Base-by-base conservation (phyloP, 2,329 filamentous ascomycete genomes). In the Thielaviopsis ethacetica region DNA sequence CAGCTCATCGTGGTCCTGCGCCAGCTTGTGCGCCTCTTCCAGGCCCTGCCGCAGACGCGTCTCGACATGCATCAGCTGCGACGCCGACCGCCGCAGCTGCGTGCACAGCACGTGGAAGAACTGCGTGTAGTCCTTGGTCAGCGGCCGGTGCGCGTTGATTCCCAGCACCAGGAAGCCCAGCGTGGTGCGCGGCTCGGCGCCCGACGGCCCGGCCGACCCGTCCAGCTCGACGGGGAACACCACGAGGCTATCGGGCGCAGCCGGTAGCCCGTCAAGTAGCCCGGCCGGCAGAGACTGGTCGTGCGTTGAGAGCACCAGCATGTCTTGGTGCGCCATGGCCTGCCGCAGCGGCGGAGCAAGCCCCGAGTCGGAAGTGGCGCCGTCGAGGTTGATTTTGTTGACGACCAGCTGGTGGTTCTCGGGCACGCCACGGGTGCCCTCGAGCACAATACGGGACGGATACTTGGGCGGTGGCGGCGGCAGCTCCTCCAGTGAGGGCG, bases 1-100 rank as follows among this genome's bases (percentile, higher is more conserved):
- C 15, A 93, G 75, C 67, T 91, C 85, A 10, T 56, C 56, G 55
- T 58, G 49, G 17, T 49, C 53, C 67, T 88, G 79, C 0, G 85
- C 88, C 3, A 93, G 76, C 65, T 89, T 84, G 63, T 88, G 85
- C 85, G 62, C 86, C 67, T 93, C 88, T 64, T 91, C 87, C 67
- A 91, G 87, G 60, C 91, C 91, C 1, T 93, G 70, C 0, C 91
- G 85, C 0, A 91, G 87, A 0, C 86, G 91, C 1, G 87, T 87
- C 44, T 54, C 52, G 41, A 55, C 41, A 21, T 49, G 34, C 38
- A 56, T 56, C 12, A 61, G 27, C 41, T 61, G 55, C 13, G 59
- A 38, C 2, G 56, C 50, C 3, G 59, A 58, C 10, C 52, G 27
- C 10, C 56, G 55, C 17, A 61, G 26, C 55, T 61, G 59, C 44